phyloP scores from a whole-genome alignment of 2,329 filamentous ascomycete species.

The Botrytis aclada region DNA sequence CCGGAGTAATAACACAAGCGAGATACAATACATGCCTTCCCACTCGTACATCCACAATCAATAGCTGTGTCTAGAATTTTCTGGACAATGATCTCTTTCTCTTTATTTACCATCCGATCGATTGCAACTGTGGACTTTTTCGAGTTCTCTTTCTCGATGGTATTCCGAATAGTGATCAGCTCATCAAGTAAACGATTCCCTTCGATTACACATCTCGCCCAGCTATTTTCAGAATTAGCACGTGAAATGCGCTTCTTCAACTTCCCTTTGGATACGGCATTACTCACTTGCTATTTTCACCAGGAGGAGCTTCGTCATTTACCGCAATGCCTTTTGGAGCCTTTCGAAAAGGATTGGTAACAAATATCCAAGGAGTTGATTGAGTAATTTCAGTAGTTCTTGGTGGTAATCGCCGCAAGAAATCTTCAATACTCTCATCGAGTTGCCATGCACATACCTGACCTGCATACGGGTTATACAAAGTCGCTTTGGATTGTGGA shows the following conservation, averaged over 20 bases:
- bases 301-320: constrained; percentile 29
- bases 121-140: constrained; percentile 25
- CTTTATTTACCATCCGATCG: constrained; percentile 26
- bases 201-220: constrained; percentile 24
- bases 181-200: constrained; percentile 36
- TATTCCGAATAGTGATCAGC: constrained; percentile 41
- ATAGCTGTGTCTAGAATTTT: constrained; percentile 62
- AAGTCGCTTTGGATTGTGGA: constrained; percentile 14
- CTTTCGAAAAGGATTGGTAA: constrained; percentile 58
- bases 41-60: constrained; percentile 55
- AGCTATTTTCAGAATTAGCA: constrained; percentile 1
- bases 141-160: constrained; percentile 47
- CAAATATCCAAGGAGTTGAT: constrained; percentile 67
- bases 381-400: constrained; percentile 49
- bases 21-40: constrained; percentile 54
- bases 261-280: not conserved
- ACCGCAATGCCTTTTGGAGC: constrained; percentile 29
- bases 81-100: constrained; percentile 46
- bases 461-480: constrained; percentile 60
- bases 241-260: not conserved
- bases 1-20: constrained; percentile 51
- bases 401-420: constrained; percentile 67
- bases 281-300: constrained; percentile 27
- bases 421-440: constrained; percentile 60
- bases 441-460: constrained; percentile 56